Evolutionary conservation across 305 asterid genomes (phyloP).

Genomic region (Fraxinus albicans): DNA sequence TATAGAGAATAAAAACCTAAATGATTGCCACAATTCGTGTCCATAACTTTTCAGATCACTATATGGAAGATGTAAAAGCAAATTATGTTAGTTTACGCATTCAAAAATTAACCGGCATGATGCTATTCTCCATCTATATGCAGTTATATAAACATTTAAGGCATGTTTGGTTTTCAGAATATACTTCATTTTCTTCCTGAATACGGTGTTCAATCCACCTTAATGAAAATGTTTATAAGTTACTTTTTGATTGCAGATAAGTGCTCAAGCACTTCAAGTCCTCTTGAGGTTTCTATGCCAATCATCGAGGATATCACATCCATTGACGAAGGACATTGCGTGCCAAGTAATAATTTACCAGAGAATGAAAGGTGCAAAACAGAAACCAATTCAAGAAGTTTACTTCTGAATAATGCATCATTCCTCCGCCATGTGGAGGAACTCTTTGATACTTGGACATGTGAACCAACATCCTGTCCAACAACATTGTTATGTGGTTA

Average conservation of each 20-base stretch:
- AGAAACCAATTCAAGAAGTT: conserved; percentile 21
- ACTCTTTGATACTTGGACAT: conserved; percentile 34
- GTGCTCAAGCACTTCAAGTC: conserved; percentile 23
- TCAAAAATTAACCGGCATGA: background rate
- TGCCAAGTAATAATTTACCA: conserved; percentile 2
- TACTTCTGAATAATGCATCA: conserved; percentile 44
- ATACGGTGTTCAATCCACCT: background rate
- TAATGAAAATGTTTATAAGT: background rate
- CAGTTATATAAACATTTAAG: background rate
- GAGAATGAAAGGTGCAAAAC: conserved; percentile 22
- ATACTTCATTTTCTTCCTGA: background rate
- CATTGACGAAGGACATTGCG: conserved; percentile 16
- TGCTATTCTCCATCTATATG: background rate
- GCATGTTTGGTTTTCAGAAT: background rate
- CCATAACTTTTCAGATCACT: background rate
- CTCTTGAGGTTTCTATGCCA: conserved; percentile 24
- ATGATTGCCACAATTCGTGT: background rate
- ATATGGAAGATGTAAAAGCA: background rate
- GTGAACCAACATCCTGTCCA: conserved; percentile 18
- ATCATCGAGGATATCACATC: conserved; percentile 13
- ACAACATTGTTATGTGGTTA: conserved; percentile 10
- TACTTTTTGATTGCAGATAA: conserved; percentile 39
- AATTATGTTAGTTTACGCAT: background rate
- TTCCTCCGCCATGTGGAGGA: conserved; percentile 46
- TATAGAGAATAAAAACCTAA: background rate